A percentile compares a stretch with the other conserved stretches of the same genome.
phyloP scores from a whole-genome alignment of 257 asterid genomes.

The Capsicum chinense region DNA sequence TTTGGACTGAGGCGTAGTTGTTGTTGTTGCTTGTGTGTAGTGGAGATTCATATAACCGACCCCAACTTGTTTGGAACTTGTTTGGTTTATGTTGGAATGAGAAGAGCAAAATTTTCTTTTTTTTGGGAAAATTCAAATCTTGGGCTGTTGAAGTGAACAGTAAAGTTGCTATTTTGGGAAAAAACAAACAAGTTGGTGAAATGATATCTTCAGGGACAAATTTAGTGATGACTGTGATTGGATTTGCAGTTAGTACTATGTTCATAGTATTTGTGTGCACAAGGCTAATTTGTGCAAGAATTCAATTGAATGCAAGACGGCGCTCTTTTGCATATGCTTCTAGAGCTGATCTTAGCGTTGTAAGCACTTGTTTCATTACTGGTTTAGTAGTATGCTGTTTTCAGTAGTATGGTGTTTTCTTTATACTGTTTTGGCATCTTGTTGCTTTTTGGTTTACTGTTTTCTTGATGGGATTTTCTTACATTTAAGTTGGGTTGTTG shows the following conservation, averaged over 20 bases:
- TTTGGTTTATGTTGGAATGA: constrained; percentile 29
- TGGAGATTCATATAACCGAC: too few relatives aligned
- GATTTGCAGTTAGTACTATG: constrained; percentile 72
- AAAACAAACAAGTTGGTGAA: constrained; percentile 30
- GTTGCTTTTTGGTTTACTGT: constrained; percentile 13
- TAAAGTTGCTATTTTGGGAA: constrained; percentile 31
- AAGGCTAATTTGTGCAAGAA: constrained; percentile 82
- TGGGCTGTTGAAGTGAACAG: constrained; percentile 31
- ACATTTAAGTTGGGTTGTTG: neutral
- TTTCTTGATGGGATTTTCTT: constrained; percentile 13
- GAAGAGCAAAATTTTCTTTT: constrained; percentile 36
- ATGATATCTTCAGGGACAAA: constrained; percentile 67
- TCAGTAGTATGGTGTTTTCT: neutral
- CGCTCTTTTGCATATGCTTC: constrained; percentile 51
- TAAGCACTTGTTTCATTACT: constrained; percentile 47
- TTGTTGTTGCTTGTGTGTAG: too few relatives aligned
- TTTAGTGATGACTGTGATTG: constrained; percentile 92
- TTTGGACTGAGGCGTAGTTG: too few relatives aligned
- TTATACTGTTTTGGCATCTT: constrained; percentile 30
- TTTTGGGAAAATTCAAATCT: constrained; percentile 30
- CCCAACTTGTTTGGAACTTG: too few relatives aligned
- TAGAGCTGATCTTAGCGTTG: constrained; percentile 75
- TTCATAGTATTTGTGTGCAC: constrained; percentile 85
- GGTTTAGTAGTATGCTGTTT: too few relatives aligned
- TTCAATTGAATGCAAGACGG: constrained; percentile 60